A percentile compares a stretch with the other conserved stretches of the same genome.
phyloP scores from a whole-genome alignment of 2,329 filamentous ascomycete species.

The Xylariales sp. region DNA sequence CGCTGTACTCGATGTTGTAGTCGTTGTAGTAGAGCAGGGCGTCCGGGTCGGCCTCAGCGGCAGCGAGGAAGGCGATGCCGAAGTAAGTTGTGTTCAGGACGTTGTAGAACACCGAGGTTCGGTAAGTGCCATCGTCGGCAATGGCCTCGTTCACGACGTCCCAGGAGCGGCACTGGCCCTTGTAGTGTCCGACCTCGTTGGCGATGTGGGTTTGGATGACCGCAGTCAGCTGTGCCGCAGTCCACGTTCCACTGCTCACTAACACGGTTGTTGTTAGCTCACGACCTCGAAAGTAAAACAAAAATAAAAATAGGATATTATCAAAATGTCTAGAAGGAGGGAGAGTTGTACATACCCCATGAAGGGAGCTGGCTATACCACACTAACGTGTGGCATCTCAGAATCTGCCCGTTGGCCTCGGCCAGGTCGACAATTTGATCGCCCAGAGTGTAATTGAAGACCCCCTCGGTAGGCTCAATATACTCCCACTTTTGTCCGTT shows the following conservation, averaged over 20 bases:
- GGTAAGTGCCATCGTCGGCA: slow-evolving; percentile 51
- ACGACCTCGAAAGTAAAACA: not conserved
- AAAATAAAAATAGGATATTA: too few relatives aligned
- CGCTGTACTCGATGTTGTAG: slow-evolving; percentile 56
- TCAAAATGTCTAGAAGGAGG: too few relatives aligned
- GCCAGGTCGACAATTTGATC: slow-evolving; percentile 49
- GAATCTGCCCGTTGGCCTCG: slow-evolving; percentile 40
- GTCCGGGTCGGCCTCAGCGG: slow-evolving; percentile 46
- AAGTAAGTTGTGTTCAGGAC: slow-evolving; percentile 54
- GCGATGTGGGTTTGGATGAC: slow-evolving; percentile 58
- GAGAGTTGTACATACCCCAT: slow-evolving; percentile 4
- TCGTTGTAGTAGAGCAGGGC: slow-evolving; percentile 55
- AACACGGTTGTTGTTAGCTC: not conserved
- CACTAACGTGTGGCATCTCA: slow-evolving; percentile 57
- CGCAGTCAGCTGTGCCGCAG: slow-evolving; percentile 49
- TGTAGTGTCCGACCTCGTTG: slow-evolving; percentile 53
- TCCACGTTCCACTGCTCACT: slow-evolving; percentile 43
- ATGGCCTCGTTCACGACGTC: slow-evolving; percentile 64
- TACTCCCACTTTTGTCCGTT: slow-evolving; percentile 63
- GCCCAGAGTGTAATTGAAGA: slow-evolving; percentile 55
- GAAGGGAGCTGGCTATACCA: slow-evolving; percentile 16
- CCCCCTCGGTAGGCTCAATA: slow-evolving; percentile 51
- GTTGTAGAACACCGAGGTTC: slow-evolving; percentile 48
- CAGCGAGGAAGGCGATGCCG: slow-evolving; percentile 51
- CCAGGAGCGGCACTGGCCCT: slow-evolving; percentile 58